These are phyloP conservation scores for Limnanthes douglasii DNA, from an alignment of 345 rosid genomes.

Conservation along the genomic window DNA sequence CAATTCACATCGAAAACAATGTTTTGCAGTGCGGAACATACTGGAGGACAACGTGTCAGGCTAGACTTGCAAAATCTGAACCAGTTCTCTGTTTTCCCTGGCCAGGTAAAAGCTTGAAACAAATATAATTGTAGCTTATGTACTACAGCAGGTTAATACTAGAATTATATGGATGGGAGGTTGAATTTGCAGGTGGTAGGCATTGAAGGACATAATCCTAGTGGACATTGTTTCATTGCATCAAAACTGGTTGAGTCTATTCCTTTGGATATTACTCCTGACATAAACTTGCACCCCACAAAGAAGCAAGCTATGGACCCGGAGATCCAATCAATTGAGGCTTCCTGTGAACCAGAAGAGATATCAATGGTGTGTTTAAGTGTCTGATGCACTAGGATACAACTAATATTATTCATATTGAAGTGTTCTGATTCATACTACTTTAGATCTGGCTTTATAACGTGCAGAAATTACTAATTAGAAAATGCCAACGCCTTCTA, in stretches of 20 bases:
- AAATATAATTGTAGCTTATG: conserved; percentile 3
- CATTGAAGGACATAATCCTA: conserved; percentile 82
- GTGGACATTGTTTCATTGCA: conserved; percentile 87
- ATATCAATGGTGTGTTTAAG: conserved; percentile 43
- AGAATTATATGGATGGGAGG: conserved; percentile 10
- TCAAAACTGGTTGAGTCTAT: conserved; percentile 54
- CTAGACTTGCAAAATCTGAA: conserved; percentile 53
- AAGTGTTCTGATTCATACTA: too few species aligned
- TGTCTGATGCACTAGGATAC: too few species aligned
- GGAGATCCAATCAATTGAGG: conserved; percentile 23
- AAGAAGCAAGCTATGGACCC: conserved; percentile 65
- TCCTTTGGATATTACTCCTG: conserved; percentile 30
- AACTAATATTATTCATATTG: too few species aligned
- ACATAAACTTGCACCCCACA: conserved; percentile 34
- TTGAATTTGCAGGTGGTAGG: conserved; percentile 61
- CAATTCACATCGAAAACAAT: too few species aligned
- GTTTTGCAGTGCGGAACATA: conserved; percentile 48
- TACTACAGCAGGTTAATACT: conserved; percentile 1
- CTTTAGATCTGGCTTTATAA: too few species aligned
- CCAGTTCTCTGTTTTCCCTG: conserved; percentile 81
- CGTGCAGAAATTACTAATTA: too few species aligned
- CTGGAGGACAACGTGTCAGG: conserved; percentile 78
- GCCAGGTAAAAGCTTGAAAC: conserved; percentile 45
- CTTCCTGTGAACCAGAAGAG: conserved; percentile 16
- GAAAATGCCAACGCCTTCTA: too few species aligned